Conservation (phyloP, 306 rosid species). For the Gynostemma pentaphyllum region DNA sequence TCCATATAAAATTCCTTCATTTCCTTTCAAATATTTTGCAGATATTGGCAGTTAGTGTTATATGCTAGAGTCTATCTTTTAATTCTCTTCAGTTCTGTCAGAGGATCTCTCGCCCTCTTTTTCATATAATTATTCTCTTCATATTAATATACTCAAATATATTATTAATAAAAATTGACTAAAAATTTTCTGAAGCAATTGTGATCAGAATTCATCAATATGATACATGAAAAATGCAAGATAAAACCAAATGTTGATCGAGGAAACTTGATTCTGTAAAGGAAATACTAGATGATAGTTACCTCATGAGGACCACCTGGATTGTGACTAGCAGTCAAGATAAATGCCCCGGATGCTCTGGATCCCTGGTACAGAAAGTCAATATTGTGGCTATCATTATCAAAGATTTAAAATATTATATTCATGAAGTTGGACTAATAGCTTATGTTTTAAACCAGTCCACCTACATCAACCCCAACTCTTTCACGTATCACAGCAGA, state of each 20-base stretch:
- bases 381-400: background rate
- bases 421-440: background rate
- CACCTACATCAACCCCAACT: conserved; percentile 76
- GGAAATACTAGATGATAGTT: background rate
- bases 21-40: too few species aligned
- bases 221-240: background rate
- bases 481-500: conserved; percentile 93
- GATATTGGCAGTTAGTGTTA: background rate
- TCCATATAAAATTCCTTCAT: background rate
- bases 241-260: background rate
- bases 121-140: background rate
- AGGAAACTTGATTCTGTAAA: background rate
- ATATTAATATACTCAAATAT: too few species aligned
- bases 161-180: background rate
- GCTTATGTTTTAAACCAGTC: background rate
- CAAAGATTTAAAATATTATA: background rate
- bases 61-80: background rate
- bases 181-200: background rate
- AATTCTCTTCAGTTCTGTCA: background rate
- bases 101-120: background rate
- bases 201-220: background rate
- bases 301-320: conserved; percentile 99
- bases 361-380: conserved; percentile 54
- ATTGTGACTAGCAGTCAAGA: conserved; percentile 98
- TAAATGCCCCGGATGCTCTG: conserved; percentile 86